Evolutionary conservation across 257 asterid species (phyloP), one percentile per base, ranked within the genome.

Genomic region (Echium plantagineum): DNA sequence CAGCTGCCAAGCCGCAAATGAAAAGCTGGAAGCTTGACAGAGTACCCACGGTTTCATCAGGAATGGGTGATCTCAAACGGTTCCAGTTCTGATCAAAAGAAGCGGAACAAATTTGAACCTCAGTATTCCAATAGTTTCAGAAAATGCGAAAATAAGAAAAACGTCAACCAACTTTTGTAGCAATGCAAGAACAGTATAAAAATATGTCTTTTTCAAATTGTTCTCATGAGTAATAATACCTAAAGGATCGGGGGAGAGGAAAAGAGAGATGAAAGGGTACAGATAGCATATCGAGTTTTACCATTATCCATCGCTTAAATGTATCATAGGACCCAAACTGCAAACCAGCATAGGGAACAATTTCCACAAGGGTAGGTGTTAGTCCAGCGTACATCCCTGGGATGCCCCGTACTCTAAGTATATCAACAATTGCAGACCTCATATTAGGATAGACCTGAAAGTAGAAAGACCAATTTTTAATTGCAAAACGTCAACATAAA

Each of bases 261-360:
- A 9, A 4, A 2, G 21, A 17, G 21, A 7, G 21, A 8, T 17
- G 21, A 8, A 15, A n/a, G 21, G 10, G 57, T n/a, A 19, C 26
- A n/a, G 16, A 42, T 10, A 5, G 49, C 16, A 42, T 42, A 13
- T 42, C 55, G 19, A 53, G 9, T 48, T 63, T 78, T 73, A 91
- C 96, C 88, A 77, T 71, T 61, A 79, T 24, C 98, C 98, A 87
- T 22, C 96, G 96, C 66, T 90, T 87, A 77, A 90, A 85, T 21
- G 95, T 87, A 70, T 90, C 98, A 21, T 87, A 90, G 21, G 95
- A 87, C 63, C 98, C 98, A 75, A 90, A 85, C 55, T 87, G 98
- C 74, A 90, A 63, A 59, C 96, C 98, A 19, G 96, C 98, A 76
- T 87, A 90, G 60, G 98, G 98, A 63, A 83, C 69, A 57, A 87